Percentiles rank a stretch among this genome's conserved stretches.
Conservation (phyloP, 1,284 basidiomycete genomes). For the Cryptococcus sp. region DNA sequence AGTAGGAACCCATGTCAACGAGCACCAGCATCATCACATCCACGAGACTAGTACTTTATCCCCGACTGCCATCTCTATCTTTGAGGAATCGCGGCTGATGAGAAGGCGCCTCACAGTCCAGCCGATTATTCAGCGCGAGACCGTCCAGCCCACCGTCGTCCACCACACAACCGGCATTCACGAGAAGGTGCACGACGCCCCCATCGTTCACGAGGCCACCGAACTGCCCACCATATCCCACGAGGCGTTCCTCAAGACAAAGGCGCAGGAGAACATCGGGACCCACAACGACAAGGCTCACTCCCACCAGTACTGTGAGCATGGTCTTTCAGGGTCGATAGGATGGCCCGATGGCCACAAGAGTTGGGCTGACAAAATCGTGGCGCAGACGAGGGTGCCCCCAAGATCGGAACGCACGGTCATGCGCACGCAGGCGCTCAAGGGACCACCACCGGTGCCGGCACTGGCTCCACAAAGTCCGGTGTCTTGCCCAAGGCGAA, state of each 20-base stretch:
- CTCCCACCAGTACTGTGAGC: constrained; percentile 43
- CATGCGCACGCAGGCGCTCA: too few relatives aligned
- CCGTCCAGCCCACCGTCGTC: constrained; percentile 43
- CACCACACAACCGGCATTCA: constrained; percentile 47
- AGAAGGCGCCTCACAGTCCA: constrained; percentile 26
- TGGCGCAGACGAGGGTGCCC: too few relatives aligned
- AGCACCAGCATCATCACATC: constrained; percentile 49
- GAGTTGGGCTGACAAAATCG: too few relatives aligned
- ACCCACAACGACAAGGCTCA: constrained; percentile 32
- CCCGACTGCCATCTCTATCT: background rate
- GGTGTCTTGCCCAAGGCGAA: too few relatives aligned
- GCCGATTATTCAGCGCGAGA: constrained; percentile 49
- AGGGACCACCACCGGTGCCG: too few relatives aligned
- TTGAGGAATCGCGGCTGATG: too few relatives aligned
- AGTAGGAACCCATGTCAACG: constrained; percentile 37
- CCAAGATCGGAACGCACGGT: too few relatives aligned
- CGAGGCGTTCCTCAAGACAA: constrained; percentile 41
- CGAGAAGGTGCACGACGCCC: constrained; percentile 47
- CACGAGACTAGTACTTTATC: constrained; percentile 36
- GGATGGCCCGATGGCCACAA: too few relatives aligned
- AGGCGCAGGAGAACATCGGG: constrained; percentile 12
- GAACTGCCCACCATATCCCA: constrained; percentile 41
- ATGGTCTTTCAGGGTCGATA: too few relatives aligned
- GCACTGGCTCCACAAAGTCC: too few relatives aligned
- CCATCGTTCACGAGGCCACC: constrained; percentile 42